Percentiles rank a stretch among this genome's conserved stretches.
phyloP scores from a whole-genome alignment of 2,329 filamentous ascomycete species.

The Trichoderma citrinoviride region DNA sequence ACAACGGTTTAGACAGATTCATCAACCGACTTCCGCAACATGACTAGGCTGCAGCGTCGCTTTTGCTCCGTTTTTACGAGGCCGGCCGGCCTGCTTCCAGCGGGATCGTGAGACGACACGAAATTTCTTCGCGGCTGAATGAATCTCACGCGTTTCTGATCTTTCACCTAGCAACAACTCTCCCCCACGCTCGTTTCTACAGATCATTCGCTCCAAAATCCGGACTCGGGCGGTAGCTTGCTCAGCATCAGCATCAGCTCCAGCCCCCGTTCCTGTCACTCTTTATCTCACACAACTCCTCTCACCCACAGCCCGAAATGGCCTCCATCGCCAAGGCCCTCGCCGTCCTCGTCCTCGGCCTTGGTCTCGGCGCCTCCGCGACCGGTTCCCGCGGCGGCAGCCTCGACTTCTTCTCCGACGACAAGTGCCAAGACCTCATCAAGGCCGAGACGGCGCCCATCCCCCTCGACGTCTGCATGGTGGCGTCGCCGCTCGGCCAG shows the following conservation, averaged over 20 bases:
- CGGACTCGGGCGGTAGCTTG: not conserved
- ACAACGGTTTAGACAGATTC: not conserved
- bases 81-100: not conserved
- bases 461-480: conserved; percentile 12
- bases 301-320: not conserved
- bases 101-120: not conserved
- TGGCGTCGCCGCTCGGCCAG: conserved; percentile 4
- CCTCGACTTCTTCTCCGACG: conserved; percentile 14
- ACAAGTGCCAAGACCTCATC: conserved; percentile 11
- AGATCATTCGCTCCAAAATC: not conserved
- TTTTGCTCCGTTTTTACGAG: not conserved
- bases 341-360: not conserved
- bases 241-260: not conserved
- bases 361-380: conserved; percentile 3
- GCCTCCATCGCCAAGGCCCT: conserved; percentile 5
- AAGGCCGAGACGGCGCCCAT: conserved; percentile 1
- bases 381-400: conserved; percentile 3
- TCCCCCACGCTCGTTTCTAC: not conserved
- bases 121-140: not conserved
- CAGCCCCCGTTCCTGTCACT: not conserved
- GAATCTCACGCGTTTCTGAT: not conserved
- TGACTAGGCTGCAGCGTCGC: not conserved
- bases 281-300: not conserved
- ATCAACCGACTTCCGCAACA: not conserved
- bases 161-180: not conserved